These are phyloP conservation scores for Vickermania ingenoplastis DNA, from an alignment of 208 protist genomes.

Conservation along the genomic window DNA sequence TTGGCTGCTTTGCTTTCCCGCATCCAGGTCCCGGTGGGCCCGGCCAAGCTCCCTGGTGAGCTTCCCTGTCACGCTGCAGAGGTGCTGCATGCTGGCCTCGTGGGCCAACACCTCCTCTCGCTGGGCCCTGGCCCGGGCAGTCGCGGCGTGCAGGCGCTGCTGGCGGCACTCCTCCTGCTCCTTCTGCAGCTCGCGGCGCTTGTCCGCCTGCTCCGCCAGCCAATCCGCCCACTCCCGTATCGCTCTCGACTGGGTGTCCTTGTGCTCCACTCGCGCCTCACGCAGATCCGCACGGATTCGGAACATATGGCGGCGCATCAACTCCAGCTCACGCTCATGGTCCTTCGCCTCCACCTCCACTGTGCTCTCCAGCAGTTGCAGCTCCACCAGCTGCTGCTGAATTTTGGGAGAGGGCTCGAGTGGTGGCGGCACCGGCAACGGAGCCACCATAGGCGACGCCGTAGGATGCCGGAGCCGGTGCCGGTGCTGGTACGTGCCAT, in stretches of 20 bases:
- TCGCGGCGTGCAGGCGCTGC: background rate
- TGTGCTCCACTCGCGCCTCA: background rate
- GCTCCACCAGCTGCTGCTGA: too few species aligned
- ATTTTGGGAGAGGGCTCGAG: background rate
- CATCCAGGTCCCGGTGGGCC: background rate
- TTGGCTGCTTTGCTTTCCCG: background rate
- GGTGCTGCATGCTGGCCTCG: background rate
- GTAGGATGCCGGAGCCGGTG: background rate
- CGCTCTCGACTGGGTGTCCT: background rate
- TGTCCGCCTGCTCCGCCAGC: background rate
- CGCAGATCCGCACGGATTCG: background rate
- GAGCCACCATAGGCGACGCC: background rate
- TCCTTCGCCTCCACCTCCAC: background rate
- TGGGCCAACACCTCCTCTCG: background rate
- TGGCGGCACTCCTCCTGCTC: background rate
- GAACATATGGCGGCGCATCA: background rate
- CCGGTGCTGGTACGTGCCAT: background rate
- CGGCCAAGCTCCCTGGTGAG: background rate
- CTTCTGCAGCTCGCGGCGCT: background rate
- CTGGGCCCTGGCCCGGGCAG: background rate
- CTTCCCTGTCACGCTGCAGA: background rate
- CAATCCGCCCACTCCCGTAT: background rate
- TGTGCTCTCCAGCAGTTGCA: background rate
- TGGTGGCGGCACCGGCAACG: background rate
- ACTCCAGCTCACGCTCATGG: background rate